A percentile compares a stretch with the other conserved stretches of the same genome.
Conservation (phyloP, 805 yeast genomes). For the Jamesozyma jinghongensis region DNA sequence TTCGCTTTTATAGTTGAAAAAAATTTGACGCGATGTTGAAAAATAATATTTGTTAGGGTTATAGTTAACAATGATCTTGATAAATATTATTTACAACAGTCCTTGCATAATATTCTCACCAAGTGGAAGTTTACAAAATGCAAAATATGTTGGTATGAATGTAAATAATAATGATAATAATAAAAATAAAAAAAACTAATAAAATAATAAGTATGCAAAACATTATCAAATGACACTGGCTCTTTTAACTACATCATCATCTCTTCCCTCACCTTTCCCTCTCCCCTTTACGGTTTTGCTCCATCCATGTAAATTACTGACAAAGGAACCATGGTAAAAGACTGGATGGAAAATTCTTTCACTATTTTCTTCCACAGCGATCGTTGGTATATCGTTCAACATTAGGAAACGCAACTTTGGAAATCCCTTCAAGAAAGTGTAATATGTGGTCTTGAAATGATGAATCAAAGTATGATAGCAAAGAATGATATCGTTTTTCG, state of each 20-base stretch:
- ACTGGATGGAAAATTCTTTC: slow-evolving; percentile 30
- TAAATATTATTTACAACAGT: too few relatives aligned
- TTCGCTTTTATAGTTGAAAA: too few relatives aligned
- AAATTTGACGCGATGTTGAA: too few relatives aligned
- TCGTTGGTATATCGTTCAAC: slow-evolving; percentile 33
- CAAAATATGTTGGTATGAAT: too few relatives aligned
- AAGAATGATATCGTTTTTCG: slow-evolving; percentile 27
- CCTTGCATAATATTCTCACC: too few relatives aligned
- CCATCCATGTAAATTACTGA: slow-evolving; percentile 29
- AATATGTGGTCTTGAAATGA: slow-evolving; percentile 30
- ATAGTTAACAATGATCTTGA: too few relatives aligned
- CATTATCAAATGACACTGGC: slow-evolving; percentile 13
- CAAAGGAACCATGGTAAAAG: slow-evolving; percentile 29
- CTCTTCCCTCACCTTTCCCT: slow-evolving; percentile 4
- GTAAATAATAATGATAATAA: too few relatives aligned
- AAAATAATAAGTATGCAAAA: too few relatives aligned
- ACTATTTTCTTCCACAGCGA: slow-evolving; percentile 23
- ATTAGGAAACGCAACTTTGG: slow-evolving; percentile 32
- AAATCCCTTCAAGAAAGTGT: slow-evolving; percentile 29
- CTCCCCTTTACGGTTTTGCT: too few relatives aligned
- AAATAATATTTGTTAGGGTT: too few relatives aligned
- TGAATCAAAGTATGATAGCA: slow-evolving; percentile 34
- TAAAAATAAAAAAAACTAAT: neutral
- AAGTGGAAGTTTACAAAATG: too few relatives aligned
- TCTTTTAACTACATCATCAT: slow-evolving; percentile 15